Conservation (phyloP, 176 grass and related monocot species). For the Tillandsia leiboldiana region DNA sequence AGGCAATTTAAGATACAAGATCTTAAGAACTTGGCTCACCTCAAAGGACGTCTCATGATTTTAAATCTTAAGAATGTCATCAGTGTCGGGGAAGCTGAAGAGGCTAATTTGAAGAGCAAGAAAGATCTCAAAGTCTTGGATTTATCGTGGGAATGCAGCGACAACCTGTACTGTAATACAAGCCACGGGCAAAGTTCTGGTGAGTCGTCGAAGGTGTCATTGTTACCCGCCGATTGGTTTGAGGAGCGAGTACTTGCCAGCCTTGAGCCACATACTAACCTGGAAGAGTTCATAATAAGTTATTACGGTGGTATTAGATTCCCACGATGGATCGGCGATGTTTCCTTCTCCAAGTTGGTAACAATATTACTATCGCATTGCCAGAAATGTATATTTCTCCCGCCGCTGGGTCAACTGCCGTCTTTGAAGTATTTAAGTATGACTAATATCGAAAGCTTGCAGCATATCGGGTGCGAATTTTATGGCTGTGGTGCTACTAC, state of each 20-base stretch:
- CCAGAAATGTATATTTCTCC: constrained; percentile 22
- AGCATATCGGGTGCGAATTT: constrained; percentile 9
- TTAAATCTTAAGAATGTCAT: constrained; percentile 17
- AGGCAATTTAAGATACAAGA: background rate
- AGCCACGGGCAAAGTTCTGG: constrained; percentile 4
- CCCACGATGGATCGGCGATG: constrained; percentile 15
- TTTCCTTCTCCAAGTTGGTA: constrained; percentile 16
- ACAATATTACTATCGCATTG: constrained; percentile 17
- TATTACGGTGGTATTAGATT: constrained; percentile 23
- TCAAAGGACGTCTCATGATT: constrained; percentile 14
- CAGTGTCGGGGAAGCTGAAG: background rate
- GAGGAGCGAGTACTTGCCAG: constrained; percentile 8
- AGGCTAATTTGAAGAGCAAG: constrained; percentile 27
- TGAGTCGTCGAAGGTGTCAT: too few species aligned
- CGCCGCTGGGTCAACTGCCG: constrained; percentile 9
- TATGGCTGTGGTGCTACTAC: background rate
- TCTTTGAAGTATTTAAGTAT: constrained; percentile 17
- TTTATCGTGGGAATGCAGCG: constrained; percentile 18
- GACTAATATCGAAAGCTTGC: constrained; percentile 13
- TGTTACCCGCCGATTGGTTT: too few species aligned
- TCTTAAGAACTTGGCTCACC: constrained; percentile 18
- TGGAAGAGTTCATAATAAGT: constrained; percentile 25
- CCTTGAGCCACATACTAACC: constrained; percentile 16
- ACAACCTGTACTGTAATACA: background rate
- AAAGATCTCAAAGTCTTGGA: constrained; percentile 15